phyloP scores from a whole-genome alignment of 176 grass and related monocot genomes.

The Zea luxurians region DNA sequence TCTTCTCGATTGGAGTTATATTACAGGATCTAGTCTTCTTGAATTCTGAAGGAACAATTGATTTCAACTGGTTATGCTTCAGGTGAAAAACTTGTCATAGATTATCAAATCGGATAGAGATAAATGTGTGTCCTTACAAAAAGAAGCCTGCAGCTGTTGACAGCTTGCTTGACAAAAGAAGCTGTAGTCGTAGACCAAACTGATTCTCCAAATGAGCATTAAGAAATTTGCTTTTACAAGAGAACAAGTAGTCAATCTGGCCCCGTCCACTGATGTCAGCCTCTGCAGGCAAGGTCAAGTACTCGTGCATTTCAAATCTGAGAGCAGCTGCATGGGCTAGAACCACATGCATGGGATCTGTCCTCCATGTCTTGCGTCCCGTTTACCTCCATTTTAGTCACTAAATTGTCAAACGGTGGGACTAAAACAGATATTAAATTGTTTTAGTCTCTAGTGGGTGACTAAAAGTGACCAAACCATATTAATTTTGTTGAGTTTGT shows the following conservation, averaged over 20 bases:
- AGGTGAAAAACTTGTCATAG: background rate
- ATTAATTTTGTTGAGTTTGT: no score
- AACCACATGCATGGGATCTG: background rate
- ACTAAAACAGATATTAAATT: no score
- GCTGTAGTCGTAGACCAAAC: background rate
- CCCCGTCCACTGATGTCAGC: background rate
- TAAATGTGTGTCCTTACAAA: background rate
- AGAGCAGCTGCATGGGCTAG: background rate
- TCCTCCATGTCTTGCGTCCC: background rate
- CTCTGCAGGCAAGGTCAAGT: background rate
- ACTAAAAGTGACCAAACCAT: no score
- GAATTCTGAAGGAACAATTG: background rate
- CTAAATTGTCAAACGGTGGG: no score
- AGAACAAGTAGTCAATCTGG: background rate
- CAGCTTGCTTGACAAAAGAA: conserved; percentile 18
- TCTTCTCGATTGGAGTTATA: background rate
- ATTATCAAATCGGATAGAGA: background rate
- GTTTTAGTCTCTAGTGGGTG: no score
- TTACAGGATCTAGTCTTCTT: background rate
- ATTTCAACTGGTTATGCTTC: background rate
- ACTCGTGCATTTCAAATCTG: background rate
- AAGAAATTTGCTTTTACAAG: background rate
- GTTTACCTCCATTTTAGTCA: no score
- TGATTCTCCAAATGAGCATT: background rate
- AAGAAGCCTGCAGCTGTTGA: conserved; percentile 18